Evolutionary conservation across 2,329 filamentous ascomycete species (phyloP), one percentile per base, ranked within the genome.

Genomic region (Beauveria medogensis): DNA sequence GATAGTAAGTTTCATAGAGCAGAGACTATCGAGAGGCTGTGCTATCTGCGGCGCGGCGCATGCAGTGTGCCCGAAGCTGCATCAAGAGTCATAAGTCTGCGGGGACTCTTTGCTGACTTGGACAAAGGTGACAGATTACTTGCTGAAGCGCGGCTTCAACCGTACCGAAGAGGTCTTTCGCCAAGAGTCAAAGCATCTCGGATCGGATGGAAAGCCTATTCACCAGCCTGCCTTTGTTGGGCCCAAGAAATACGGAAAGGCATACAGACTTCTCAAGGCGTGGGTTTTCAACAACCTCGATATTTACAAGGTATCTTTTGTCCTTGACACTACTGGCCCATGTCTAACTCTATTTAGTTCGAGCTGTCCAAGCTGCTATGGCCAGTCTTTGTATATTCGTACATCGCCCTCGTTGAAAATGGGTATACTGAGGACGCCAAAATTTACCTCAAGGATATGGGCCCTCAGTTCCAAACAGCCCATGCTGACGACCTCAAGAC

Each of bases 231-330:
- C 91, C 63, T 88, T 91, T 47, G 71, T 81, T 62, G 88, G 90
- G 0, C 88, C 89, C 8, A 85, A 87, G 57, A 94, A 90, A 72
- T 97, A 93, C 69, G 77, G 83, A 46, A 87, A 84, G 65, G 88
- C 90, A 0, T 97, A 82, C 79, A 83, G 83, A 61, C 76, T 92
- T 47, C 77, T 96, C 47, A 87, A 83, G 65, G 83, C 85, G 65
- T 99, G 92, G 89, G 87, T 96, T 52, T 92, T 97, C 66, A 92
- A 93, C 67, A 92, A 91, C 62, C 80, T 99, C 26, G 93, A 97
- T 65, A 82, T 97, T 30, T 97, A 97, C 82, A 96, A 96, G 80
- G 90, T 88, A 73, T 67, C 75, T 63, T 16, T 22, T 22, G 16
- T 22, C 37, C 34, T 37, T 52, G 1, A n/a, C 20, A 5, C 41